Percentiles rank a stretch among this genome's conserved stretches.
Conservation (phyloP, 129 eudicot genomes). For the Oenanthe sinensis region DNA sequence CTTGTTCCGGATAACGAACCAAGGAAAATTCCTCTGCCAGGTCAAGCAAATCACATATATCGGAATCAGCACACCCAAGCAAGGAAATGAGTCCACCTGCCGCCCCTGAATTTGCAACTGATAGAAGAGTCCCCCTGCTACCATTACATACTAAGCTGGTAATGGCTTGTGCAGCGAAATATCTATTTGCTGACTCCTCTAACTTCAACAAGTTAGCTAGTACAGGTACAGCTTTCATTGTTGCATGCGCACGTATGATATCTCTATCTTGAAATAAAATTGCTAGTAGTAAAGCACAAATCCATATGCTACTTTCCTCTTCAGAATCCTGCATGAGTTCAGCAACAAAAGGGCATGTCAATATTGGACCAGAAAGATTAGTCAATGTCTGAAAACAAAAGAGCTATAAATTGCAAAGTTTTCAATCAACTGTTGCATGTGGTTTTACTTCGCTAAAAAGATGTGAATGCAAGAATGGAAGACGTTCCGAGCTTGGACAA, state of each 20-base stretch:
- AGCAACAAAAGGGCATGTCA: constrained; percentile 1
- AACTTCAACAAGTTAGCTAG: constrained; percentile 81
- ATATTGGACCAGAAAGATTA: background rate
- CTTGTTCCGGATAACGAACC: constrained; percentile 83
- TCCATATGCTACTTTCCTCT: constrained; percentile 87
- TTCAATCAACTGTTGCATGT: background rate
- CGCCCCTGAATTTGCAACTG: constrained; percentile 95
- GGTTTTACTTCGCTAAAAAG: background rate
- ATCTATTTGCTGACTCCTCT: constrained; percentile 75
- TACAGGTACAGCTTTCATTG: constrained; percentile 77
- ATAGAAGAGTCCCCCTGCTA: constrained; percentile 93
- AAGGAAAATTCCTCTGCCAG: constrained; percentile 69
- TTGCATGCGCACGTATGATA: constrained; percentile 70
- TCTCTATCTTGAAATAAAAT: constrained; percentile 87
- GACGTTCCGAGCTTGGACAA: background rate
- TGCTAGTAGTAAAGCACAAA: constrained; percentile 69
- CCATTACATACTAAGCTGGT: constrained; percentile 94
- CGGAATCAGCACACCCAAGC: constrained; percentile 95
- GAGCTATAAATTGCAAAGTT: background rate
- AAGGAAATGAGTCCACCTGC: constrained; percentile 80
- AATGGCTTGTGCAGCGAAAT: constrained; percentile 92
- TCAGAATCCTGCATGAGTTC: constrained; percentile 44
- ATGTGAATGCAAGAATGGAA: background rate
- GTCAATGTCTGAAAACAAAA: background rate
- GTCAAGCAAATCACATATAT: constrained; percentile 64